Percentiles rank a stretch among this genome's conserved stretches.
These are phyloP conservation scores for Phytophthora agathidicida DNA, from an alignment of 352 stramenopile genomes.

Conservation along the genomic window DNA sequence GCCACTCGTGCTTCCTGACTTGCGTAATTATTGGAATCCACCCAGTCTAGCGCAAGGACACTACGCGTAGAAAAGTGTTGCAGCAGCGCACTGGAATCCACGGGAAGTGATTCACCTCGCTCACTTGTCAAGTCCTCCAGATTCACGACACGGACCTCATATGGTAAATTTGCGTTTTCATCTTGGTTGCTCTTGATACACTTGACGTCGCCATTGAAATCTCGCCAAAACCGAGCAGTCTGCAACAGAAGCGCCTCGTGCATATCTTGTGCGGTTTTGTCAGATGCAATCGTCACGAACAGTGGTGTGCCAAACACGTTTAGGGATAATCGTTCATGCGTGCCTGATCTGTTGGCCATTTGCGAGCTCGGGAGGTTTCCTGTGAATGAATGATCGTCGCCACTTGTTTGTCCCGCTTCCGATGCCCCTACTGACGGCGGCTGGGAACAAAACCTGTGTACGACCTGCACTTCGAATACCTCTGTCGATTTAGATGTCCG, in stretches of 20 bases:
- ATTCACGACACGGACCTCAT: conserved; percentile 61
- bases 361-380: conserved; percentile 24
- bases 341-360: conserved; percentile 14
- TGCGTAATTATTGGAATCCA: conserved; percentile 36
- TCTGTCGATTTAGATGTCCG: conserved; percentile 49
- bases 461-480: conserved; percentile 83
- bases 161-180: conserved; percentile 40
- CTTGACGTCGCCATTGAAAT: conserved; percentile 7
- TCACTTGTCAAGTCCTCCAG: conserved; percentile 57
- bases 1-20: conserved; percentile 28
- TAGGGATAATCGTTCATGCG: conserved; percentile 22
- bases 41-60: conserved; percentile 83
- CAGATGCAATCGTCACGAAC: conserved; percentile 78
- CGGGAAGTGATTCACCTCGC: conserved; percentile 45
- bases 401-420: conserved; percentile 25
- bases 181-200: conserved; percentile 5
- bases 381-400: conserved; percentile 14
- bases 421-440: conserved; percentile 1
- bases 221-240: conserved; percentile 57
- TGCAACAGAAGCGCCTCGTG: conserved; percentile 72
- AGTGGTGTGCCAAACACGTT: conserved; percentile 72
- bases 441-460: conserved; percentile 48
- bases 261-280: conserved; percentile 67
- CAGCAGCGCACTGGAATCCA: conserved; percentile 59
- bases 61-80: conserved; percentile 77